These are phyloP conservation scores for Botrytis paeoniae DNA, from an alignment of 2,329 filamentous ascomycete species.

Conservation along the genomic window DNA sequence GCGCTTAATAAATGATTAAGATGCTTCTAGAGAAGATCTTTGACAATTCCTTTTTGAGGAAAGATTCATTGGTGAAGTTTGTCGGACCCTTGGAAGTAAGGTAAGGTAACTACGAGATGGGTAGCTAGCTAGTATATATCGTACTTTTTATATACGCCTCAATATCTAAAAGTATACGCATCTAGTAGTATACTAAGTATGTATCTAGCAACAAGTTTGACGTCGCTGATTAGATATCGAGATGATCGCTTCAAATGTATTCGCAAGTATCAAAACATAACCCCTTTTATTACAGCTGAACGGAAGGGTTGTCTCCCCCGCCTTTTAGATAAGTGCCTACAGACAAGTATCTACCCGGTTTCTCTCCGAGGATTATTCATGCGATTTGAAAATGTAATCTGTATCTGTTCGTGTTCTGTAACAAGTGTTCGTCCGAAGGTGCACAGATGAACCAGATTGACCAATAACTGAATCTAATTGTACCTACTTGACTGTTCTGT, in stretches of 20 bases:
- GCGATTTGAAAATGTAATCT: neutral
- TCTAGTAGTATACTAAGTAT: neutral
- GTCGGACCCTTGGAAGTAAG: neutral
- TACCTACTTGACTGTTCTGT: neutral
- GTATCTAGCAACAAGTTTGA: neutral
- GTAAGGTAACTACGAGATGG: too few relatives aligned
- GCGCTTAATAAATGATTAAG: slow-evolving; percentile 13
- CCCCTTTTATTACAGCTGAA: neutral
- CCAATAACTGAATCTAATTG: neutral
- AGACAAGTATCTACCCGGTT: neutral
- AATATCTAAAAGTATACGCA: neutral
- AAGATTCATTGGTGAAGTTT: neutral
- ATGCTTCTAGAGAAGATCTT: slow-evolving; percentile 13
- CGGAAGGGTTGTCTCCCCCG: neutral
- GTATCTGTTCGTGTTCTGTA: neutral
- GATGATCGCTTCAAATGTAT: too few relatives aligned
- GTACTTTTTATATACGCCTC: neutral
- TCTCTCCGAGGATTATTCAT: slow-evolving; percentile 7
- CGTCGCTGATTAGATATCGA: neutral
- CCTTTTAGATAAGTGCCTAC: slow-evolving; percentile 1
- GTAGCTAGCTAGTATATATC: neutral
- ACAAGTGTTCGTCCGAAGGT: slow-evolving; percentile 1
- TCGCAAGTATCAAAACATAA: neutral
- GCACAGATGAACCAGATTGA: slow-evolving; percentile 5
- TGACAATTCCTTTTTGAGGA: neutral